A percentile compares a stretch with the other conserved stretches of the same genome.
These are phyloP conservation scores for Lactarius deliciosus DNA, from an alignment of 768 basidiomycete species.

Conservation along the genomic window DNA sequence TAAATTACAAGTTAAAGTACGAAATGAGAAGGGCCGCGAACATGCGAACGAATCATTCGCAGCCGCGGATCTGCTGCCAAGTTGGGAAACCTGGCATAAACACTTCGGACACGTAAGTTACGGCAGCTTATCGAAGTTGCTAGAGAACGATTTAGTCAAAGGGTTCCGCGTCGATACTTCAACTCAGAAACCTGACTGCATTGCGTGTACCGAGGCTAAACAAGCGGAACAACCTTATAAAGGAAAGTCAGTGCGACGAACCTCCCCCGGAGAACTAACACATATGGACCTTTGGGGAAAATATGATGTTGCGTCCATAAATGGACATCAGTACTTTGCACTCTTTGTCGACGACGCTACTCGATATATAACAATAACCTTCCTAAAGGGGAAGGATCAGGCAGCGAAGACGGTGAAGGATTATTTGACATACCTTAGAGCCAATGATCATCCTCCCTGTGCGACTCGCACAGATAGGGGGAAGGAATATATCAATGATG, in stretches of 20 bases:
- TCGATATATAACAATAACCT: not conserved
- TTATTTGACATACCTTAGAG: too few species aligned
- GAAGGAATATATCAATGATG: too few species aligned
- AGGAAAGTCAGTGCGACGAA: fast-evolving
- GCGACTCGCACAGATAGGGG: too few species aligned
- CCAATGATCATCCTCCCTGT: too few species aligned
- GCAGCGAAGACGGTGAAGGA: too few species aligned
- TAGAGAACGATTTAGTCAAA: fast-evolving
- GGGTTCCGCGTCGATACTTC: not conserved
- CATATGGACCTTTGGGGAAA: conserved; percentile 2
- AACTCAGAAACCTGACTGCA: not conserved
- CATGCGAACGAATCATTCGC: too few species aligned
- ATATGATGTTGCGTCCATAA: not conserved
- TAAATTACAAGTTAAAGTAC: too few species aligned
- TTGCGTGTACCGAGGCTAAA: not conserved
- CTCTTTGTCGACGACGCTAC: not conserved
- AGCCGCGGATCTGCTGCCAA: too few species aligned
- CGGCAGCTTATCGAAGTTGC: fast-evolving
- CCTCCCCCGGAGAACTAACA: not conserved
- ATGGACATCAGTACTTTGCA: not conserved
- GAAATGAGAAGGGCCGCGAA: too few species aligned
- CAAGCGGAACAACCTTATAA: not conserved
- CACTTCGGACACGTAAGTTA: not conserved
- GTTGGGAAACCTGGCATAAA: not conserved
- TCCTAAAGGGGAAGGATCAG: too few species aligned